phyloP scores from a whole-genome alignment of 257 asterid genomes.

The Salvia rosmarinus region DNA sequence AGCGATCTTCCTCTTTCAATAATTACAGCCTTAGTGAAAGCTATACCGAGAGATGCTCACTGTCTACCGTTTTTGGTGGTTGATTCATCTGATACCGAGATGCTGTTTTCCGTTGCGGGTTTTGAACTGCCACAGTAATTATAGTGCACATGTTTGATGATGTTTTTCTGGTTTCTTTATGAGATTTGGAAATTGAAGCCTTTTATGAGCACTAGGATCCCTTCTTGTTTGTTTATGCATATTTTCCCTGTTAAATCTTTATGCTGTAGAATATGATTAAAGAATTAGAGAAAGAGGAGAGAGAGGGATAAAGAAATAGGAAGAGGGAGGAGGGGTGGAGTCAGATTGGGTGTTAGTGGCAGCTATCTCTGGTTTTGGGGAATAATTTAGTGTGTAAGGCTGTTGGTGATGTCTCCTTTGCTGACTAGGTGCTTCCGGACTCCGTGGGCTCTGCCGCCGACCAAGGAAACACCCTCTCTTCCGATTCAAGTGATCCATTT shows the following conservation, averaged over 20 bases:
- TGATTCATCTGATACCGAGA: conserved; percentile 64
- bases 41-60: conserved; percentile 65
- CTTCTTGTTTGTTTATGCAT: conserved; percentile 17
- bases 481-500: conserved; percentile 59
- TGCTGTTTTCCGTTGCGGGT: conserved; percentile 83
- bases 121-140: conserved; percentile 39
- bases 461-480: conserved; percentile 82
- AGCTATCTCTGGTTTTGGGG: conserved; percentile 49
- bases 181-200: conserved; percentile 51
- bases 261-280: conserved; percentile 24
- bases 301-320: conserved; percentile 35
- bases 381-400: conserved; percentile 68
- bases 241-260: conserved; percentile 40
- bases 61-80: conserved; percentile 74
- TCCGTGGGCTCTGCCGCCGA: conserved; percentile 91
- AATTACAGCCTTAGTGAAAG: conserved; percentile 43
- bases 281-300: conserved; percentile 37
- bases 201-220: conserved; percentile 39
- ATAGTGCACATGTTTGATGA: conserved; percentile 43
- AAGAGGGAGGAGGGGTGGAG: conserved; percentile 52
- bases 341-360: conserved; percentile 52
- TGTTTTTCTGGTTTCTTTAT: conserved; percentile 43
- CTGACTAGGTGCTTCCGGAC: conserved; percentile 77
- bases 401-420: conserved; percentile 77
- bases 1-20: conserved; percentile 25